phyloP scores from a whole-genome alignment of 495 filamentous ascomycete species.

The Chaetomium tenue region DNA sequence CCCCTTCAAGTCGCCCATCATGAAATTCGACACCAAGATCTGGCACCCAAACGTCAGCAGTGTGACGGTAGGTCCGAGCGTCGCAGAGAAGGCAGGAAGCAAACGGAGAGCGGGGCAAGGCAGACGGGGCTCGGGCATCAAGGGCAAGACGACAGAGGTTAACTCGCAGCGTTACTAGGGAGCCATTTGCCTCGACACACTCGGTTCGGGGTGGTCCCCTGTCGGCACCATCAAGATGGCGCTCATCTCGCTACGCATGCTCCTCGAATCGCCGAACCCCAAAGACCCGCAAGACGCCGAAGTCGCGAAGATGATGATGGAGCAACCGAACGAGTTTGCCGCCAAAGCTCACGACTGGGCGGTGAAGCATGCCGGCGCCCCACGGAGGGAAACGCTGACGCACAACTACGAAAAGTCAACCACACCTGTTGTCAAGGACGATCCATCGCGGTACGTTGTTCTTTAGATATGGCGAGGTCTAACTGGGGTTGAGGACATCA shows the following conservation, averaged over 20 bases:
- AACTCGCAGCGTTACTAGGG: slow-evolving; percentile 56
- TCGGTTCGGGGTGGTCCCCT: slow-evolving; percentile 86
- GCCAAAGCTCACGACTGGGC: slow-evolving; percentile 89
- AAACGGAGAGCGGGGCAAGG: background rate
- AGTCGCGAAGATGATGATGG: slow-evolving; percentile 87
- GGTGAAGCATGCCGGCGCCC: slow-evolving; percentile 76
- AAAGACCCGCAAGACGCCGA: slow-evolving; percentile 97
- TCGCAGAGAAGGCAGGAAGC: background rate
- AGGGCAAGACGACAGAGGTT: background rate
- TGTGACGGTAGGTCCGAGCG: slow-evolving; percentile 68
- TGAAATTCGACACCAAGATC: slow-evolving; percentile 92
- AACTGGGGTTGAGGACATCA: background rate
- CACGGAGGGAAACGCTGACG: slow-evolving; percentile 40
- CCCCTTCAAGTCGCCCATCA: slow-evolving; percentile 86
- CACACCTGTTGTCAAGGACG: slow-evolving; percentile 29
- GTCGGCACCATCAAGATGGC: slow-evolving; percentile 95
- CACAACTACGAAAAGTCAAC: slow-evolving; percentile 24
- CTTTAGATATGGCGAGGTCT: background rate
- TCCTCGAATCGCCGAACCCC: slow-evolving; percentile 90
- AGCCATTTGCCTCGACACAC: slow-evolving; percentile 94
- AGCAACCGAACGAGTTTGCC: slow-evolving; percentile 73
- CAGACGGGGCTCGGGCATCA: background rate
- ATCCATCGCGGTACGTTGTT: slow-evolving; percentile 40
- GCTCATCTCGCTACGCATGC: slow-evolving; percentile 85
- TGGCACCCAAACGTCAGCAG: slow-evolving; percentile 98